A percentile compares a stretch with the other conserved stretches of the same genome.
These are phyloP conservation scores for Cunninghamia lanceolata DNA, from an alignment of 75 land plant species.

Conservation along the genomic window DNA sequence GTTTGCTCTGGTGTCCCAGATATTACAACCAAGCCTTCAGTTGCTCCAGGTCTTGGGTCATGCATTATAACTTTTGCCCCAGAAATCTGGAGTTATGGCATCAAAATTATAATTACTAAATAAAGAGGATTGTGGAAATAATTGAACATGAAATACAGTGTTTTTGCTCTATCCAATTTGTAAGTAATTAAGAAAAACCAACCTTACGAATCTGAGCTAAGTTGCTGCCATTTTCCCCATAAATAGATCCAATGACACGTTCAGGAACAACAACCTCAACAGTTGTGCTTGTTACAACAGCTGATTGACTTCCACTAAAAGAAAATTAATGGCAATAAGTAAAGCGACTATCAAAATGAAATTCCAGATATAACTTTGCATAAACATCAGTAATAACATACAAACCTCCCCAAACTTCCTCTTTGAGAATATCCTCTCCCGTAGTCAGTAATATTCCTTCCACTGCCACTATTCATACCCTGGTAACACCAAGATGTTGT, in stretches of 20 bases:
- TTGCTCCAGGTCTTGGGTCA: conserved; percentile 39
- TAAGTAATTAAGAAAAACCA: neutral
- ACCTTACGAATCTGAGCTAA: conserved; percentile 52
- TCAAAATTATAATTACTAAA: neutral
- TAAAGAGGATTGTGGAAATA: neutral
- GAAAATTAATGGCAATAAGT: conserved; percentile 1
- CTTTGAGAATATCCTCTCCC: conserved; percentile 14
- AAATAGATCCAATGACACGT: conserved; percentile 38
- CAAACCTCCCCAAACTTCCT: conserved; percentile 9
- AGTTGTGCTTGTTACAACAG: conserved; percentile 62
- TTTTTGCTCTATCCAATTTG: neutral
- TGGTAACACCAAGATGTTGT: neutral
- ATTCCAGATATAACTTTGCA: neutral
- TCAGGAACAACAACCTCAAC: conserved; percentile 57
- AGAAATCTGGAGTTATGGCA: conserved; percentile 44
- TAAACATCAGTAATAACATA: neutral
- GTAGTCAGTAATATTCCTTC: conserved; percentile 3
- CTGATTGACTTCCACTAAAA: conserved; percentile 42
- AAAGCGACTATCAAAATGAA: neutral
- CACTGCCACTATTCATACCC: conserved; percentile 10
- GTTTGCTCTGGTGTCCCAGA: conserved; percentile 75
- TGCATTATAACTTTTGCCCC: conserved; percentile 58
- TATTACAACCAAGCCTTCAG: conserved; percentile 42
- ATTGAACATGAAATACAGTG: neutral
- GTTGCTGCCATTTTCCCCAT: conserved; percentile 60